Evolutionary conservation across 169 alveolate species (phyloP), one percentile per base, ranked within the genome.

Genomic region (Plasmodium sp.): DNA sequence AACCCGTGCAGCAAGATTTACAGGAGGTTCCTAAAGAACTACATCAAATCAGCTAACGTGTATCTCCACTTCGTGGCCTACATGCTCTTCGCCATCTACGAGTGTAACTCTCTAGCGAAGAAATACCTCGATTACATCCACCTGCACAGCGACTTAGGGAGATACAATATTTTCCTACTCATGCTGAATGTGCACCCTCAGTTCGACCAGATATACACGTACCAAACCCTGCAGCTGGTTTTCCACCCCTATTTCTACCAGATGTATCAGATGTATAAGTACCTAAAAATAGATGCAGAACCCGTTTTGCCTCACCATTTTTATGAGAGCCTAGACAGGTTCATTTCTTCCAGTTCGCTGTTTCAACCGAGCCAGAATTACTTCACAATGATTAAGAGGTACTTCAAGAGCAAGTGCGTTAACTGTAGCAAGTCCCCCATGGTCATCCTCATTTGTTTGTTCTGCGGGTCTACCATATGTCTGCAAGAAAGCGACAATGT

Each of bases 391-490:
- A 86, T 86, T 22, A 86, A 86, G 67, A 86, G 71, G 36, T 51
- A 86, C 71, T 86, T 86, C 67, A 86, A 86, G 51, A 86, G 34
- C 12, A 86, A 86, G 43, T 86, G 93, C 56, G 93, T 86, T 5
- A 86, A 31, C 10, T 86, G 93, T 77, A 75, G 72, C 67, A 86
- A 77, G 36, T 54, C 93, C 0, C 93, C 93, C 9, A 86, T 36
- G 45, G 77, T 51, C 39, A 75, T 86, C 18, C 86, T 86, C 22
- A 75, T 86, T 7, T 86, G 93, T 77, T 51, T 86, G 9, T 86
- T 77, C 16, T 86, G 93, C 56, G 93, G 93, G 3, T 86, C 93
- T 27, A 86, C 93, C 16, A 79, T 86, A 36, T 86, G 93, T 36
- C 27, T 86, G 10, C 85, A 86, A 16, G 93, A 86, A 39, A 58